Conservation (phyloP, 75 land plant genomes). For the Cupressus sempervirens region DNA sequence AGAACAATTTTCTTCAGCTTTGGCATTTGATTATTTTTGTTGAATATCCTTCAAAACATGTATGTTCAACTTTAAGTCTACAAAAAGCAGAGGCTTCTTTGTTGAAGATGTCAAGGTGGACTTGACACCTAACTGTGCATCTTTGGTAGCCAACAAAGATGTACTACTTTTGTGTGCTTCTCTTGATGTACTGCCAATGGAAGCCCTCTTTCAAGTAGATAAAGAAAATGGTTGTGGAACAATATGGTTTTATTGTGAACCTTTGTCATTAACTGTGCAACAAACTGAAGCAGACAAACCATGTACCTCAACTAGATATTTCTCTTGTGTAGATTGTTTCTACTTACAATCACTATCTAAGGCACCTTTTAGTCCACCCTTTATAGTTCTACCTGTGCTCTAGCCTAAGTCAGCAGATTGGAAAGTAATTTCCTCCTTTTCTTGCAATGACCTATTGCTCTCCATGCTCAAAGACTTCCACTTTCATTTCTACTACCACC, state of each 20-base stretch:
- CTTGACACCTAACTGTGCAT: background rate
- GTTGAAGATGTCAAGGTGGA: background rate
- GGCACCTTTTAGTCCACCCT: background rate
- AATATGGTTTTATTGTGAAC: slow-evolving; percentile 37
- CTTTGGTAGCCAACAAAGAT: background rate
- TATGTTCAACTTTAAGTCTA: background rate
- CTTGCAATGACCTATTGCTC: too few relatives aligned
- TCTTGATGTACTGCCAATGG: slow-evolving; percentile 11
- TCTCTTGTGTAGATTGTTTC: background rate
- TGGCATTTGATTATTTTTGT: slow-evolving; percentile 10
- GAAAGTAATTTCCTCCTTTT: too few relatives aligned
- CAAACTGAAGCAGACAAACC: background rate
- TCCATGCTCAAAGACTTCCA: too few relatives aligned
- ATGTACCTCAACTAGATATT: background rate
- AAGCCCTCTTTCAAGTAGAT: slow-evolving; percentile 78
- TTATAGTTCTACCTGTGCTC: background rate
- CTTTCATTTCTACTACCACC: too few relatives aligned
- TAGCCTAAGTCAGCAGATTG: too few relatives aligned
- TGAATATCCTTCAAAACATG: background rate
- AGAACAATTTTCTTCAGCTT: slow-evolving; percentile 43
- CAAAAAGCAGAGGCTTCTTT: background rate
- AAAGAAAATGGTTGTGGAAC: slow-evolving; percentile 72
- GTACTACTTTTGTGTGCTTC: background rate
- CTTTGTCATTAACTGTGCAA: slow-evolving; percentile 8
- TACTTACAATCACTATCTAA: background rate